Percentiles rank a stretch among this genome's conserved stretches.
These are phyloP conservation scores for Lunularia cruciata DNA, from an alignment of 225 moss, liverwort and hornwort species.

Conservation along the genomic window DNA sequence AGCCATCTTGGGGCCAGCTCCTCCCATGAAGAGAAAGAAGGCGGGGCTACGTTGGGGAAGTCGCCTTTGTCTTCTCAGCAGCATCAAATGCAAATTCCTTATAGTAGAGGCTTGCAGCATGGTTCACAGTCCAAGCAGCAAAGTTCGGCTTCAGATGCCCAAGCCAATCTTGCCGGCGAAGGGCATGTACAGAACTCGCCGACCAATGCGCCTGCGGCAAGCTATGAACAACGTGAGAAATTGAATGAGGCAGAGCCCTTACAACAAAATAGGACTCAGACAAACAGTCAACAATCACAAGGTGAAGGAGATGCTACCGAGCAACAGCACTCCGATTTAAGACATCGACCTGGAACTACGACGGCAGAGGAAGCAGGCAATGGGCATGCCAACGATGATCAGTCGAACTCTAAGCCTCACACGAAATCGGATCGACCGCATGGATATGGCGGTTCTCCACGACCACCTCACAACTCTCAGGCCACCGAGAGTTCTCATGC, in stretches of 20 bases:
- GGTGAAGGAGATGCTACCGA: slow-evolving; percentile 36
- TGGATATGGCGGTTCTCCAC: slow-evolving; percentile 10
- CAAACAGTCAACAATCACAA: slow-evolving; percentile 32
- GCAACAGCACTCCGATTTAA: slow-evolving; percentile 49
- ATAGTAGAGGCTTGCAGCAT: slow-evolving; percentile 33
- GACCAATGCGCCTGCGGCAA: slow-evolving; percentile 16
- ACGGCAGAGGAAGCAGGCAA: slow-evolving; percentile 38
- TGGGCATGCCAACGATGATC: slow-evolving; percentile 28
- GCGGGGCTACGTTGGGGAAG: slow-evolving; percentile 38
- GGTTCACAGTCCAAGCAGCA: slow-evolving; percentile 36
- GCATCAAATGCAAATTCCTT: slow-evolving; percentile 42
- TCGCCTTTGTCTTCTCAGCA: slow-evolving; percentile 45
- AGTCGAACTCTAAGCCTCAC: not conserved
- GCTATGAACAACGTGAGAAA: slow-evolving; percentile 34
- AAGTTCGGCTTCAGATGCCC: slow-evolving; percentile 3
- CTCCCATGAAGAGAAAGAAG: slow-evolving; percentile 55
- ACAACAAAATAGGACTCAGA: slow-evolving; percentile 28
- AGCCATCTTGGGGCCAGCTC: slow-evolving; percentile 43
- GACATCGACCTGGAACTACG: slow-evolving; percentile 45
- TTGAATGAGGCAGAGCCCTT: slow-evolving; percentile 40
- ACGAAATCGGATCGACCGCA: slow-evolving; percentile 3
- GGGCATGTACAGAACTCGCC: slow-evolving; percentile 27
- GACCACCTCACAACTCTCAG: not conserved
- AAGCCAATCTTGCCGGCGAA: slow-evolving; percentile 7
- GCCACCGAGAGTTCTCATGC: slow-evolving; percentile 13